Base-by-base conservation (phyloP, 164 flowering plant genomes). In the Brasenia schreberi region DNA sequence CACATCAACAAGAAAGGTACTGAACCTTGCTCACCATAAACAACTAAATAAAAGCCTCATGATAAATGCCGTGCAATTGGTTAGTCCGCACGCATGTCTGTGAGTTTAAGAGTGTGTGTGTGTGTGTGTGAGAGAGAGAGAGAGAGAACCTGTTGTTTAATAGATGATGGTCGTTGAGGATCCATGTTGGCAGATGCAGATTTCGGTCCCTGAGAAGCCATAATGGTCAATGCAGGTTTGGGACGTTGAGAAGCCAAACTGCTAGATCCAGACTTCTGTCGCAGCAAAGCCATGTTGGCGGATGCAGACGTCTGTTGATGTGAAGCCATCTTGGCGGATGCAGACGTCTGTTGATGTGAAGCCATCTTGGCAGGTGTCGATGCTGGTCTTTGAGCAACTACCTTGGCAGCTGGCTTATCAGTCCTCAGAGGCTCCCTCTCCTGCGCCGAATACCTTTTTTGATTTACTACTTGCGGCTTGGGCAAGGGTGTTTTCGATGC, bases 371-470 rank as follows among this genome's bases (percentile, higher is more conserved):
- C 53, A 45, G 62, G n/a, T n/a, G n/a, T 0, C 62, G 62, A 60
- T 60, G 62, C 69, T 0, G 78, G 58, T 67, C 76, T 81, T 69
- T 74, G 85, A 3, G 76, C 56, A 0, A 71, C 19, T 42, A 71
- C 18, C 66, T 77, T 87, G 42, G 62, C 62, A 60, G 62, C 7
- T n/a, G 68, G 65, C 74, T 66, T 83, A 43, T 65, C 73, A 11
- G 77, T 66, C 61, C 71, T 77, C 42, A 39, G 77, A 33, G 18
- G 12, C 16, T 69, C 80, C 68, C 61, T 85, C 65, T 52, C 53
- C 53, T 45, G 53, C 6, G 7, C 53, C 53, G 12, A 7, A 45
- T 45, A 4, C 53, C 53, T 7, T 12, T 12, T 45, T 5, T 45
- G 5, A 12, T 7, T 12, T 7, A 5, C 4, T 45, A 45, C 12